These are phyloP conservation scores for Neocallimastix lanati DNA, from an alignment of 192 early-diverging fungal genomes.

Conservation along the genomic window DNA sequence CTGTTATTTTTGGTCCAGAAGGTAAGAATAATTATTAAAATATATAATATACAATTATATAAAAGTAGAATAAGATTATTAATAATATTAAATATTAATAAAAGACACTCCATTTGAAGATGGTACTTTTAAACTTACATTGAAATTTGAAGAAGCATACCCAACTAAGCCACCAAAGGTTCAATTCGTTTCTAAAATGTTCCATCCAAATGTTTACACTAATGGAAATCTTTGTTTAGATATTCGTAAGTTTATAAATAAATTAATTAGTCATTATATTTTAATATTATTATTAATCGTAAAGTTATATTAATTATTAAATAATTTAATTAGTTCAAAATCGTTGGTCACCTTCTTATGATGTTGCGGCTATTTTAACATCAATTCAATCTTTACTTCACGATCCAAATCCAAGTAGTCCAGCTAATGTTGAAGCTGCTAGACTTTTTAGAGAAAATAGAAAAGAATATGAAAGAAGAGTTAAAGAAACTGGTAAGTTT, in stretches of 20 bases:
- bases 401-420: slow-evolving; percentile 91
- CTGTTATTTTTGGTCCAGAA: slow-evolving; percentile 93
- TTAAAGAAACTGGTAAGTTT: slow-evolving; percentile 61
- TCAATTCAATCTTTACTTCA: slow-evolving; percentile 89
- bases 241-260: slow-evolving; percentile 96
- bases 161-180: slow-evolving; percentile 95
- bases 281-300: too few relatives aligned
- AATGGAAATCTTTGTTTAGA: slow-evolving; percentile 95
- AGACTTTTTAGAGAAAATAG: slow-evolving; percentile 76
- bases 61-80: too few relatives aligned
- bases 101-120: slow-evolving; percentile 96
- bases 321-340: slow-evolving; percentile 1
- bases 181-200: slow-evolving; percentile 86
- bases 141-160: slow-evolving; percentile 94
- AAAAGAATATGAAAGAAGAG: slow-evolving; percentile 83
- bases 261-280: too few relatives aligned
- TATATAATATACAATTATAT: too few relatives aligned
- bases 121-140: slow-evolving; percentile 80
- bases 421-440: slow-evolving; percentile 92
- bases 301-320: too few relatives aligned
- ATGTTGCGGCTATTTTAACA: slow-evolving; percentile 82
- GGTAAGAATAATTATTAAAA: slow-evolving; percentile 1
- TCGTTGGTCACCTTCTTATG: slow-evolving; percentile 66
- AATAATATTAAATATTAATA: too few relatives aligned
- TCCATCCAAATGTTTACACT: slow-evolving; percentile 94